Percentiles rank a stretch among this genome's conserved stretches.
Conservation (phyloP, 441 rosid genomes). For the Aleurites moluccanus region DNA sequence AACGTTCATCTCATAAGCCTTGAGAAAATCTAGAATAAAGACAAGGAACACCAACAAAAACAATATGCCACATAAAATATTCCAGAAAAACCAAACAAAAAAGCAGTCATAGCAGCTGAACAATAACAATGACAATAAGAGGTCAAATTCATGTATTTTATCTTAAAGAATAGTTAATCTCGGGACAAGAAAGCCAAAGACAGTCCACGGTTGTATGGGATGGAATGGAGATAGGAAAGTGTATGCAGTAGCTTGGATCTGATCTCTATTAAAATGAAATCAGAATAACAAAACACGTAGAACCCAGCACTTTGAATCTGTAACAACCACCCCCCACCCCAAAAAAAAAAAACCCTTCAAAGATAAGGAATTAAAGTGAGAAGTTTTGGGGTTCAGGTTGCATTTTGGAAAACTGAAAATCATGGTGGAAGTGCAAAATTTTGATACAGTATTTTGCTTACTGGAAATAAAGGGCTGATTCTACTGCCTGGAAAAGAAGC, state of each 20-base stretch:
- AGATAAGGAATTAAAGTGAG: neutral
- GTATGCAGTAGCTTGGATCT: neutral
- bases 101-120: neutral
- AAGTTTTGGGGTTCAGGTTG: neutral
- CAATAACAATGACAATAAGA: neutral
- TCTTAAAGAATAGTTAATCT: neutral
- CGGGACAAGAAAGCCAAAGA: neutral
- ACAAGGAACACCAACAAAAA: neutral
- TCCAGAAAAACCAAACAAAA: neutral
- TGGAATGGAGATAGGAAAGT: neutral
- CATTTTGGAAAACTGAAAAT: neutral
- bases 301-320: neutral
- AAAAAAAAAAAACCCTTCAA: neutral
- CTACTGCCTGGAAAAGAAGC: neutral
- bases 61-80: neutral
- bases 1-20: neutral
- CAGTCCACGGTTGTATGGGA: neutral
- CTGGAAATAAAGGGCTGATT: neutral
- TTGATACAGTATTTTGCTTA: neutral
- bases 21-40: neutral
- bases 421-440: neutral
- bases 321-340: neutral
- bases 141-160: too few species aligned
- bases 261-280: neutral
- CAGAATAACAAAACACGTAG: neutral